phyloP scores from a whole-genome alignment of 2,329 filamentous ascomycete species.

The Massarina eburnea region DNA sequence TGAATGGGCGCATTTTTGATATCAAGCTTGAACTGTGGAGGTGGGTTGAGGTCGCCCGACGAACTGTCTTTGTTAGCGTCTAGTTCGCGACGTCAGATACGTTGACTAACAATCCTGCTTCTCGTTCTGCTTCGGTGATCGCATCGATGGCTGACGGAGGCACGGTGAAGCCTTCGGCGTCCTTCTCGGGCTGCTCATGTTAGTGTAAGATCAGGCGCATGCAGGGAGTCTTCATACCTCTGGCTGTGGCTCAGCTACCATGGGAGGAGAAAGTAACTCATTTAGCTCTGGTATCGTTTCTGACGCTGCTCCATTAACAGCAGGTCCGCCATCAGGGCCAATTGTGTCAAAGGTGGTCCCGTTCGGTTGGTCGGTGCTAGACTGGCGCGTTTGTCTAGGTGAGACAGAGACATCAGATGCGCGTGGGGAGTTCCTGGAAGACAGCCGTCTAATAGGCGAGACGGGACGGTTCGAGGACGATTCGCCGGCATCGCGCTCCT shows the following conservation, averaged over 20 bases:
- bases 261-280: conserved; percentile 38
- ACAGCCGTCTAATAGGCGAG: conserved; percentile 32
- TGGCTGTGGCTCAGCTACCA: conserved; percentile 20
- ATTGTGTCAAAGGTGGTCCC: conserved; percentile 29
- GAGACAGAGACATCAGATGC: conserved; percentile 36
- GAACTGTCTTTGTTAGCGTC: conserved; percentile 15
- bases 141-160: conserved; percentile 61
- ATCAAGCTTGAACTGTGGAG: conserved; percentile 71
- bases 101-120: conserved; percentile 51
- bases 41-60: conserved; percentile 26
- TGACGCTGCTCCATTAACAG: conserved; percentile 35
- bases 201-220: not conserved
- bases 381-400: conserved; percentile 31
- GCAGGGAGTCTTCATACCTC: conserved; percentile 22
- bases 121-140: conserved; percentile 71
- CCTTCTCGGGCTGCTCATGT: conserved; percentile 53
- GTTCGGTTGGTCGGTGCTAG: conserved; percentile 32
- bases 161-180: conserved; percentile 77
- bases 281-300: conserved; percentile 40
- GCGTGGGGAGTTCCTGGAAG: conserved; percentile 24
- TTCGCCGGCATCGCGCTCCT: conserved; percentile 57
- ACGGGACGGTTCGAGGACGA: conserved; percentile 32
- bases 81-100: not conserved
- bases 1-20: conserved; percentile 77
- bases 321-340: conserved; percentile 12